Percentiles rank a stretch among this genome's conserved stretches.
Evolutionary conservation across 176 grass and related monocot genomes (phyloP).

Genomic region (Raddia distichophylla): DNA sequence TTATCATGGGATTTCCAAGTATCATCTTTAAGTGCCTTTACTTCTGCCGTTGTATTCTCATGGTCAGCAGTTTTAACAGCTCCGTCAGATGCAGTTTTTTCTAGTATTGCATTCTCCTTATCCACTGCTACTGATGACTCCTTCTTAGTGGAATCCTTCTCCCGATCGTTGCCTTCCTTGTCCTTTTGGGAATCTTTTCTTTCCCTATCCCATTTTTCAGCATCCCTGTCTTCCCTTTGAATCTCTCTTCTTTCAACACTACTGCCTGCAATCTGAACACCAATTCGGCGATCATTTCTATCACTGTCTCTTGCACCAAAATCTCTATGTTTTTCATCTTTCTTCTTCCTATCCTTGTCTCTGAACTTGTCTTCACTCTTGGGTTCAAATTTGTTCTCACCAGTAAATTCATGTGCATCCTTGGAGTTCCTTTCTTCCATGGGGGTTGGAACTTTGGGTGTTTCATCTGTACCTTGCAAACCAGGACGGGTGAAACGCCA

Average conservation of each 20-base stretch:
- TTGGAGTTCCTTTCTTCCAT: slow-evolving; percentile 43
- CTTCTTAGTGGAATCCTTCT: slow-evolving; percentile 67
- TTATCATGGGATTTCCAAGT: slow-evolving; percentile 60
- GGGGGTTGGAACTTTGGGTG: slow-evolving; percentile 42
- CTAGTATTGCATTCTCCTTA: slow-evolving; percentile 52
- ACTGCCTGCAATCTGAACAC: slow-evolving; percentile 47
- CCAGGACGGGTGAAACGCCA: slow-evolving; percentile 53
- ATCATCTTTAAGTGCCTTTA: slow-evolving; percentile 63
- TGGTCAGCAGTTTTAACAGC: slow-evolving; percentile 54
- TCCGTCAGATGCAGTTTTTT: slow-evolving; percentile 60
- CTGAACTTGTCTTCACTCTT: slow-evolving; percentile 67
- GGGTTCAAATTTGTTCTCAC: slow-evolving; percentile 65
- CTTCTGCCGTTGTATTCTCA: slow-evolving; percentile 56
- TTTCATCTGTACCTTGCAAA: slow-evolving; percentile 57
- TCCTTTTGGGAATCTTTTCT: slow-evolving; percentile 62
- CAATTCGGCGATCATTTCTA: slow-evolving; percentile 57
- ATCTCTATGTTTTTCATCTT: slow-evolving; percentile 62
- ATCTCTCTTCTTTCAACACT: slow-evolving; percentile 60
- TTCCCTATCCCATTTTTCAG: slow-evolving; percentile 71
- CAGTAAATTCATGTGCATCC: slow-evolving; percentile 61
- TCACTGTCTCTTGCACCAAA: slow-evolving; percentile 62
- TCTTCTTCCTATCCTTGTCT: slow-evolving; percentile 75
- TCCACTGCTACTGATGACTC: slow-evolving; percentile 48
- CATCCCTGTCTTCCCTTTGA: slow-evolving; percentile 75
- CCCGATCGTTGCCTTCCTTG: slow-evolving; percentile 65